Evolutionary conservation across 1,284 basidiomycete genomes (phyloP).

Genomic region (Mycena sp.): DNA sequence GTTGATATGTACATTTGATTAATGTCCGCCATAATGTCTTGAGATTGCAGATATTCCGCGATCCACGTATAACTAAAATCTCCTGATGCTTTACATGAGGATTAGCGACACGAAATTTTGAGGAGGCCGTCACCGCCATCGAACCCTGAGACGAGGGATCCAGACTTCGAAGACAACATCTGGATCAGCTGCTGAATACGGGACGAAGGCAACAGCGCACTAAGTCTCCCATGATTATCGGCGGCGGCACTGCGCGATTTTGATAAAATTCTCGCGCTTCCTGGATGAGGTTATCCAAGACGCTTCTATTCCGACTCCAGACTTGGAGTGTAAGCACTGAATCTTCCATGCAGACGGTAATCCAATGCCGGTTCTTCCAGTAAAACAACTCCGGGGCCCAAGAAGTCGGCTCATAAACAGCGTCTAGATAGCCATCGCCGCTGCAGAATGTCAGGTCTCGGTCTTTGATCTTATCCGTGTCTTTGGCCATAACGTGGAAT

Average conservation of each 20-base stretch:
- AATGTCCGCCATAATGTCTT: conserved; percentile 1
- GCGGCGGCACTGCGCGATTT: conserved; percentile 1
- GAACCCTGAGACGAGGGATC: conserved; percentile 4
- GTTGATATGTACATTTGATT: conserved; percentile 9
- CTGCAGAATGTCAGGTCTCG: conserved; percentile 5
- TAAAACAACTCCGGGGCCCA: conserved; percentile 5
- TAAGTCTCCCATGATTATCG: too few relatives aligned
- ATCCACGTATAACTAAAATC: conserved; percentile 19
- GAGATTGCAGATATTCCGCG: conserved; percentile 12
- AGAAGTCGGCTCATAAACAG: conserved; percentile 4
- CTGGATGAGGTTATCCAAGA: conserved; percentile 2
- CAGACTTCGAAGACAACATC: not conserved
- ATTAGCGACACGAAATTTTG: not conserved
- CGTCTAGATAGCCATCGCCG: conserved; percentile 16
- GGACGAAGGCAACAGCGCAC: too few relatives aligned
- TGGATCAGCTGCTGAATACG: not conserved
- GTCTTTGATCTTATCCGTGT: conserved; percentile 7
- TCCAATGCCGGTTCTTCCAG: conserved; percentile 14
- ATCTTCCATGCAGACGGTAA: conserved; percentile 7
- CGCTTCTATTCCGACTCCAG: not conserved
- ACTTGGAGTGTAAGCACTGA: conserved; percentile 5
- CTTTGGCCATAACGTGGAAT: conserved; percentile 3
- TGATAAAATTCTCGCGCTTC: conserved; percentile 11
- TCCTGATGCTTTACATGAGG: not conserved
- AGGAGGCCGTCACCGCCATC: not conserved